Conservation (phyloP, 345 rosid species). For the Hevea brasiliensis region DNA sequence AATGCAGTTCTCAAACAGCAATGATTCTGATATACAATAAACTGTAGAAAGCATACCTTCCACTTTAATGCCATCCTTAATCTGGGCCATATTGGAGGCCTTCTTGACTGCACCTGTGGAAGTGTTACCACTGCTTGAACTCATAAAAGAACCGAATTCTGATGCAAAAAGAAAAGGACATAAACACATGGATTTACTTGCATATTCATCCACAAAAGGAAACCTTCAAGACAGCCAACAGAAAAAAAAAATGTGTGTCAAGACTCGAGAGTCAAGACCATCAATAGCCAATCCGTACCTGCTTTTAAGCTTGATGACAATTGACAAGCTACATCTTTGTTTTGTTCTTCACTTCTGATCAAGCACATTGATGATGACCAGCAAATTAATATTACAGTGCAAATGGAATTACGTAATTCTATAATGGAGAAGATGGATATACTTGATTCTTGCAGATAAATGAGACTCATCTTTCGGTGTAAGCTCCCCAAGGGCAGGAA, state of each 20-base stretch:
- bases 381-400: slow-evolving; percentile 11
- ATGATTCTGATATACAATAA: background rate
- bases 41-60: slow-evolving; percentile 62
- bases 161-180: slow-evolving; percentile 18
- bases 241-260: slow-evolving; percentile 4
- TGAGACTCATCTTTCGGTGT: slow-evolving; percentile 50
- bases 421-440: slow-evolving; percentile 27
- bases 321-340: slow-evolving; percentile 45
- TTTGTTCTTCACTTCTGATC: slow-evolving; percentile 51
- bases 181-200: slow-evolving; percentile 8
- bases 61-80: slow-evolving; percentile 54
- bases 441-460: slow-evolving; percentile 56
- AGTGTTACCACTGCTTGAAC: slow-evolving; percentile 35
- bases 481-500: slow-evolving; percentile 42
- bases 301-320: slow-evolving; percentile 44
- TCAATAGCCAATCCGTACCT: slow-evolving; percentile 41
- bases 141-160: slow-evolving; percentile 28
- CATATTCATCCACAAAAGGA: slow-evolving; percentile 1
- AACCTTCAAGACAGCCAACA: slow-evolving; percentile 9
- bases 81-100: slow-evolving; percentile 43
- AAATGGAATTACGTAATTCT: background rate
- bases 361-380: slow-evolving; percentile 26
- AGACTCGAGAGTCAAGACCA: slow-evolving; percentile 14
- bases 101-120: slow-evolving; percentile 43
- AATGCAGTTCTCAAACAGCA: background rate